These are phyloP conservation scores for Vanilla planifolia DNA, from an alignment of 106 monocot genomes.

Conservation along the genomic window DNA sequence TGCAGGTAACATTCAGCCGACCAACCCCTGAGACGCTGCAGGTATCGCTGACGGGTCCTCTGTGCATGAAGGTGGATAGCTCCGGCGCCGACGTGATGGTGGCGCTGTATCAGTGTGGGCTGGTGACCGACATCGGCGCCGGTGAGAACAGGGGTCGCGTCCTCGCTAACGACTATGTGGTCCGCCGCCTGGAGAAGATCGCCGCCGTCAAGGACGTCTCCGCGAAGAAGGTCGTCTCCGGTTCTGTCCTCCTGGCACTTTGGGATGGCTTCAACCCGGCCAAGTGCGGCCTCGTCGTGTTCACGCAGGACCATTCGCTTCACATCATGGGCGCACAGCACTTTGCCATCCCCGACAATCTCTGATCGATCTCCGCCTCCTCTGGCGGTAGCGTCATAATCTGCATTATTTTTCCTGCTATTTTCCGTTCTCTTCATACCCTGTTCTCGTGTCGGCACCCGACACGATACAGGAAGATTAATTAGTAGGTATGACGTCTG, in stretches of 20 bases:
- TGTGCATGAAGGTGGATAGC: constrained; percentile 49
- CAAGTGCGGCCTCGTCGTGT: constrained; percentile 63
- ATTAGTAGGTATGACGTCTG: too few species aligned
- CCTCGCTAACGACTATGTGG: constrained; percentile 67
- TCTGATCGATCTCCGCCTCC: too few species aligned
- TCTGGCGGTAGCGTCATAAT: too few species aligned
- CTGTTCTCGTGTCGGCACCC: too few species aligned
- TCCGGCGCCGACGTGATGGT: constrained; percentile 55
- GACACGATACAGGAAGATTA: too few species aligned
- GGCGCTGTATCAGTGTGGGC: constrained; percentile 60
- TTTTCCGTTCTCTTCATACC: too few species aligned
- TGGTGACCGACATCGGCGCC: constrained; percentile 47
- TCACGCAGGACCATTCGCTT: constrained; percentile 52
- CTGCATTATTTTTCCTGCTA: too few species aligned
- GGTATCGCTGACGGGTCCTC: constrained; percentile 47
- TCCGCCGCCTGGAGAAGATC: constrained; percentile 68
- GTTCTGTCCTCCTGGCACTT: constrained; percentile 47
- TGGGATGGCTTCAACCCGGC: constrained; percentile 61
- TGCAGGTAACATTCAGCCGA: constrained; percentile 55
- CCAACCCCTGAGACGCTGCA: constrained; percentile 41
- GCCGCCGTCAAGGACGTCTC: constrained; percentile 41
- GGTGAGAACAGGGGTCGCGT: constrained; percentile 74
- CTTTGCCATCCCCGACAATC: constrained; percentile 29
- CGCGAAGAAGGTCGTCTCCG: constrained; percentile 60
- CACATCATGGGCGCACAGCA: constrained; percentile 50